Percentiles rank a stretch among this genome's conserved stretches.
phyloP scores from a whole-genome alignment of 2,329 filamentous ascomycete species.

The Emergomyces africanus region DNA sequence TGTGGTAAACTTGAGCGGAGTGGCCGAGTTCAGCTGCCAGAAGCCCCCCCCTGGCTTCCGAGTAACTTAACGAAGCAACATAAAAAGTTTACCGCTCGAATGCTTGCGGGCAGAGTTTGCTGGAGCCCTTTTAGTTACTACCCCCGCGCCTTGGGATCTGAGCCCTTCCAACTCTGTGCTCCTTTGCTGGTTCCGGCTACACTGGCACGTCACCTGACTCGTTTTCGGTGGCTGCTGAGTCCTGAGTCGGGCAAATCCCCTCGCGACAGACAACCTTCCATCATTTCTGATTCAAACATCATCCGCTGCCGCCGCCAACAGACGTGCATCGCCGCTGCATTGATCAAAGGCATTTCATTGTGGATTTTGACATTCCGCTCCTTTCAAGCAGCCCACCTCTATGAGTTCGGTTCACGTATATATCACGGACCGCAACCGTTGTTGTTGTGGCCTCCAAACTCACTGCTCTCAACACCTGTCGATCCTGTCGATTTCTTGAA shows the following conservation, averaged over 20 bases:
- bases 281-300: neutral
- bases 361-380: neutral
- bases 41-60: neutral
- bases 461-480: neutral
- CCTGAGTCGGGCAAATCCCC: neutral
- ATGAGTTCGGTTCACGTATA: neutral
- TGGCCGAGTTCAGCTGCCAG: neutral
- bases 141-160: too few species aligned
- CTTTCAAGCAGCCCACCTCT: neutral
- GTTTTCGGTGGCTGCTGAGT: neutral
- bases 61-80: neutral
- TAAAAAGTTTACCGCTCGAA: neutral
- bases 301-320: neutral
- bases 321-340: neutral
- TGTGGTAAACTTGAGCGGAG: neutral
- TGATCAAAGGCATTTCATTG: neutral
- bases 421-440: neutral
- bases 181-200: too few species aligned
- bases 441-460: neutral
- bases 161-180: too few species aligned
- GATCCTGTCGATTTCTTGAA: neutral
- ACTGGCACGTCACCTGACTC: neutral
- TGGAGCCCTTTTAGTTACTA: too few species aligned
- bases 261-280: neutral
- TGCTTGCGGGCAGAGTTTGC: neutral